phyloP scores from a whole-genome alignment of 163 green algal genomes.

The Coccomyxa subellipsoidea region DNA sequence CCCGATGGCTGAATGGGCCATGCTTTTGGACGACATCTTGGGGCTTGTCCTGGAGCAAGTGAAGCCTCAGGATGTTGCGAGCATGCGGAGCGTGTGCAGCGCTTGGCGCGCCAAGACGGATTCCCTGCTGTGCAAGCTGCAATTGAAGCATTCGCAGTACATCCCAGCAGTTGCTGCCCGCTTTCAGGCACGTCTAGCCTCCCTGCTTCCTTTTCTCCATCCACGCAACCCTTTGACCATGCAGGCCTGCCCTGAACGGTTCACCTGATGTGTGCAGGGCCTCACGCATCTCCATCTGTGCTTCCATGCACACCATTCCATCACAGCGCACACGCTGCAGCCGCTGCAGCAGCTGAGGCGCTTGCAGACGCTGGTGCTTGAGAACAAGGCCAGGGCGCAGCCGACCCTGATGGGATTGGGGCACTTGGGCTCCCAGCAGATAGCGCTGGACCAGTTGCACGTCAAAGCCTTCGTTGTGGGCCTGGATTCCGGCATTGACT shows the following conservation, averaged over 20 bases:
- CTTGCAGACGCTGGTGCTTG: not conserved
- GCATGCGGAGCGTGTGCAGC: not conserved
- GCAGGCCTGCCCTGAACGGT: no score
- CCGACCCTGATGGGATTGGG: not conserved
- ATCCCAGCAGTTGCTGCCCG: not conserved
- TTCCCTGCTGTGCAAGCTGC: not conserved
- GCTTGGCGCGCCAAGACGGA: not conserved
- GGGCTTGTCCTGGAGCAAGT: not conserved
- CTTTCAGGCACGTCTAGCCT: not conserved
- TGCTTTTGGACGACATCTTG: not conserved
- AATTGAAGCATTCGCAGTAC: not conserved
- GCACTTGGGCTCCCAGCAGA: not conserved
- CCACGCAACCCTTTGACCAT: no score
- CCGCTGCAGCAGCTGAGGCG: not conserved
- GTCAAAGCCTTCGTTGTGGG: not conserved
- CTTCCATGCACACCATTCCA: constrained; percentile 56
- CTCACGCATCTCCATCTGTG: not conserved
- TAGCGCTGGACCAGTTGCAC: not conserved
- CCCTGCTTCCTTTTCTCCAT: no score
- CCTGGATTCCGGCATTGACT: not conserved
- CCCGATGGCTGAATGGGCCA: not conserved
- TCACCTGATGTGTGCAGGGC: no score
- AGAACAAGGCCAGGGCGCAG: not conserved
- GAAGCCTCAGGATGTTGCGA: not conserved
- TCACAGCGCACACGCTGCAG: not conserved